phyloP scores from a whole-genome alignment of 2,329 filamentous ascomycete species.

The Fusarium sp. region DNA sequence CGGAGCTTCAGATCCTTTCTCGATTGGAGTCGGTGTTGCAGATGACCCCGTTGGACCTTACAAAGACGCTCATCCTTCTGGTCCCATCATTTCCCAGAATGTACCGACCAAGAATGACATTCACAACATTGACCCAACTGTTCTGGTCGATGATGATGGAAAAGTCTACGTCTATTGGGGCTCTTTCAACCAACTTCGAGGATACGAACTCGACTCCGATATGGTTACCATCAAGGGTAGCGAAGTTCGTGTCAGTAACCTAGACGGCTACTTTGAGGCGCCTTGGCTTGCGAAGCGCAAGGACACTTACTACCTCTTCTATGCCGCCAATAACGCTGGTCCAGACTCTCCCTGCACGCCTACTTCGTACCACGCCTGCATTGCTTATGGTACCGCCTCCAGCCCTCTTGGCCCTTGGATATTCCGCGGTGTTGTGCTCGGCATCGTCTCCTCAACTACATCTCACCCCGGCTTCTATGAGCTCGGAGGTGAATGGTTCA shows the following conservation, averaged over 20 bases:
- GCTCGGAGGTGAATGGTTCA: slow-evolving; percentile 45
- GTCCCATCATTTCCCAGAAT: slow-evolving; percentile 52
- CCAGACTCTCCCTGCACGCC: slow-evolving; percentile 51
- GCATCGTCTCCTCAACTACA: slow-evolving; percentile 52
- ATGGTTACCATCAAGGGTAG: slow-evolving; percentile 50
- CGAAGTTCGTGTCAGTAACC: slow-evolving; percentile 36
- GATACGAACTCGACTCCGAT: slow-evolving; percentile 49
- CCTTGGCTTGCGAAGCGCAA: slow-evolving; percentile 53
- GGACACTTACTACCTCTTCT: slow-evolving; percentile 53
- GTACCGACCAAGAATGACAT: slow-evolving; percentile 49
- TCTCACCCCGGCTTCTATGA: slow-evolving; percentile 51
- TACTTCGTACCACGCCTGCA: slow-evolving; percentile 53
- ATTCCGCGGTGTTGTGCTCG: slow-evolving; percentile 48
- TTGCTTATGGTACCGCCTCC: slow-evolving; percentile 51
- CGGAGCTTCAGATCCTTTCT: slow-evolving; percentile 49
- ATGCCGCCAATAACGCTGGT: slow-evolving; percentile 53
- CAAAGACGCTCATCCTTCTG: slow-evolving; percentile 48
- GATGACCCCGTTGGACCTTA: slow-evolving; percentile 50
- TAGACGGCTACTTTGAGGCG: slow-evolving; percentile 53
- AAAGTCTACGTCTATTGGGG: slow-evolving; percentile 54
- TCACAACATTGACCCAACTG: slow-evolving; percentile 55
- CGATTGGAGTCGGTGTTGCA: slow-evolving; percentile 53
- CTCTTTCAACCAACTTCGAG: slow-evolving; percentile 50
- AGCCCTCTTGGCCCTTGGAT: slow-evolving; percentile 52
- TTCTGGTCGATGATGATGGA: slow-evolving; percentile 51